Conservation (phyloP, 75 land plant genomes). For the Cunninghamia lanceolata region DNA sequence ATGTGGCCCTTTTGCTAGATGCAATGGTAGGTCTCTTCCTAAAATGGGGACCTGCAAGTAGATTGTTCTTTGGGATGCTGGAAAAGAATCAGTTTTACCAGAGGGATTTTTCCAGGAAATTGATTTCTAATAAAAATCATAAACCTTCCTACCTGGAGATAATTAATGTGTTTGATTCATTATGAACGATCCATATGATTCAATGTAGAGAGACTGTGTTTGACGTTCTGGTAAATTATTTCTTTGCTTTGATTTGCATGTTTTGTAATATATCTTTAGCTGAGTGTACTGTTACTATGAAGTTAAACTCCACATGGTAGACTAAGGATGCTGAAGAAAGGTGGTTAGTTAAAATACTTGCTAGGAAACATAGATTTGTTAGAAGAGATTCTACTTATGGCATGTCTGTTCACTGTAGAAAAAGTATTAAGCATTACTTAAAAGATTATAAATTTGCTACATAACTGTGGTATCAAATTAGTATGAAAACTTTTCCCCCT, state of each 20-base stretch:
- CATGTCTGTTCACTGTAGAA: not conserved
- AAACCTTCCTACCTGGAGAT: too few species aligned
- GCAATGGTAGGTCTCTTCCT: not conserved
- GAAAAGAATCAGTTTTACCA: not conserved
- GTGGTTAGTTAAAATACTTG: too few species aligned
- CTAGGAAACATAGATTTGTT: not conserved
- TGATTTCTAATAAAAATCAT: not conserved
- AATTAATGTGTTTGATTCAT: too few species aligned
- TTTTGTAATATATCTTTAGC: not conserved
- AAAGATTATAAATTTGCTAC: not conserved
- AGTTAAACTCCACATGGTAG: not conserved
- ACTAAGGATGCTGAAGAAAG: not conserved
- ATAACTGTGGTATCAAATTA: not conserved
- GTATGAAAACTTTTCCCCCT: not conserved
- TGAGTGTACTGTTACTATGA: not conserved
- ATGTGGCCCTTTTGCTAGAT: not conserved
- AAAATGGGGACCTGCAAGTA: not conserved
- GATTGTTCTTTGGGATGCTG: too few species aligned
- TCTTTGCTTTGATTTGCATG: not conserved
- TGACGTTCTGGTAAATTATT: too few species aligned
- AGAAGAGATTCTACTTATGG: not conserved
- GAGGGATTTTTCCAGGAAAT: not conserved
- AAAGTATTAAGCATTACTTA: not conserved
- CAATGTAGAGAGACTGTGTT: too few species aligned
- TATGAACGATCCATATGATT: too few species aligned